Conservation (phyloP, 2,329 filamentous ascomycete species). For the Orbilia quercus region DNA sequence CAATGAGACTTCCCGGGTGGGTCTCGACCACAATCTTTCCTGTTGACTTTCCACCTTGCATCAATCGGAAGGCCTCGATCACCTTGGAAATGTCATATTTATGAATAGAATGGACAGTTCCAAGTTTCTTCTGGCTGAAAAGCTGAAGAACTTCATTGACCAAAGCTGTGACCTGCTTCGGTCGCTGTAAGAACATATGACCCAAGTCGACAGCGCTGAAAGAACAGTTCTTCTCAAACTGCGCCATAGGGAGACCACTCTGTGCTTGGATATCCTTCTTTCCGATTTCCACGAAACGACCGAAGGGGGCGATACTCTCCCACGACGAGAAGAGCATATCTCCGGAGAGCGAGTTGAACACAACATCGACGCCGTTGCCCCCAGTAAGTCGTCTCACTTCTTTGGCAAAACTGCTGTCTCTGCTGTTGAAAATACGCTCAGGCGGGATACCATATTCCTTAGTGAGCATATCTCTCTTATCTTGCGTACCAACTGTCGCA, state of each 20-base stretch:
- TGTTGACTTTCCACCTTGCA: conserved; percentile 65
- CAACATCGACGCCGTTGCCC: conserved; percentile 64
- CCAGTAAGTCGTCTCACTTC: conserved; percentile 62
- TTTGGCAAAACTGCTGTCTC: conserved; percentile 61
- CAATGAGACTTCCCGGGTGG: neutral
- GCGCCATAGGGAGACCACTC: conserved; percentile 65
- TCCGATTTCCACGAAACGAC: conserved; percentile 66
- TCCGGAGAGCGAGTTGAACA: conserved; percentile 66
- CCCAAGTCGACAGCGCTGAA: conserved; percentile 30
- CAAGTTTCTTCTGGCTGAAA: conserved; percentile 26
- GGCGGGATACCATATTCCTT: conserved; percentile 51
- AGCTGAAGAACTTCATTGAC: conserved; percentile 21
- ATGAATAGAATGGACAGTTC: conserved; percentile 61
- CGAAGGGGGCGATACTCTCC: conserved; percentile 65
- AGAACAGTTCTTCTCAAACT: conserved; percentile 63
- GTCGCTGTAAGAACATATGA: conserved; percentile 19
- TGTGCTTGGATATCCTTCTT: conserved; percentile 64
- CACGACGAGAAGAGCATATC: conserved; percentile 65
- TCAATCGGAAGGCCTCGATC: conserved; percentile 64
- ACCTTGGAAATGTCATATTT: conserved; percentile 60
- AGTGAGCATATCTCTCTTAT: conserved; percentile 63
- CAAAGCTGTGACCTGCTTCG: conserved; percentile 9
- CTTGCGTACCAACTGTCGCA: conserved; percentile 63
- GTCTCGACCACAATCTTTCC: conserved; percentile 64
- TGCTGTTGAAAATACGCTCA: conserved; percentile 63